Evolutionary conservation across 2,329 filamentous ascomycete species (phyloP).

Genomic region (Paraphoma chrysanthemicola): DNA sequence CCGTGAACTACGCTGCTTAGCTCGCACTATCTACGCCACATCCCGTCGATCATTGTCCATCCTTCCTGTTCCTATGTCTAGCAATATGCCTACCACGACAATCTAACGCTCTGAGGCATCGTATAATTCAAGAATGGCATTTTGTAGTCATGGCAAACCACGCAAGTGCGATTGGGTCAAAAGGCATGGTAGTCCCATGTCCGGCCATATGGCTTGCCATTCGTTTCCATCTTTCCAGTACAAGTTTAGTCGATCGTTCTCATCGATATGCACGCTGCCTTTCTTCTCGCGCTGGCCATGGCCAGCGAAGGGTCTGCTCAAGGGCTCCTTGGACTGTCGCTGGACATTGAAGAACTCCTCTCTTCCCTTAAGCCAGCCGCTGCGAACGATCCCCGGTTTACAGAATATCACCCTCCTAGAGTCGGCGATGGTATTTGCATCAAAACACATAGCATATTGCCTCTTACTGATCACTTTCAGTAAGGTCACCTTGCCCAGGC

Average conservation of each 20-base stretch:
- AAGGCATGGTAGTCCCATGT: neutral
- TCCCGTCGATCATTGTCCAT: neutral
- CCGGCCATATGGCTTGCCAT: neutral
- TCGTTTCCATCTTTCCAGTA: neutral
- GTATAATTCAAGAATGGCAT: neutral
- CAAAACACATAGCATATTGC: neutral
- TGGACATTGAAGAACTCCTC: slow-evolving; percentile 13
- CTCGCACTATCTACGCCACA: neutral
- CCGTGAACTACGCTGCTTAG: neutral
- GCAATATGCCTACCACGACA: neutral
- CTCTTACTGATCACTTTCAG: neutral
- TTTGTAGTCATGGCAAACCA: neutral
- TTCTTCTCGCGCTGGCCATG: neutral
- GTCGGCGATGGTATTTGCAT: slow-evolving; percentile 14
- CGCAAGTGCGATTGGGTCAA: neutral
- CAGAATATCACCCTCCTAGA: slow-evolving; percentile 12
- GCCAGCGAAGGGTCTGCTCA: slow-evolving; percentile 1
- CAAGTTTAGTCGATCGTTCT: neutral
- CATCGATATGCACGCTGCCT: neutral
- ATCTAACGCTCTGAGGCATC: neutral
- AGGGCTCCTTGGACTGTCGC: slow-evolving; percentile 11
- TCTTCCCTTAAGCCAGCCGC: slow-evolving; percentile 14
- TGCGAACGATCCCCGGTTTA: slow-evolving; percentile 18
- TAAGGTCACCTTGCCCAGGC: slow-evolving; percentile 22
- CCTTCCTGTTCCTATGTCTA: neutral